Base-by-base conservation (phyloP, 2,329 filamentous ascomycete genomes). In the Neofusicoccum parvum region DNA sequence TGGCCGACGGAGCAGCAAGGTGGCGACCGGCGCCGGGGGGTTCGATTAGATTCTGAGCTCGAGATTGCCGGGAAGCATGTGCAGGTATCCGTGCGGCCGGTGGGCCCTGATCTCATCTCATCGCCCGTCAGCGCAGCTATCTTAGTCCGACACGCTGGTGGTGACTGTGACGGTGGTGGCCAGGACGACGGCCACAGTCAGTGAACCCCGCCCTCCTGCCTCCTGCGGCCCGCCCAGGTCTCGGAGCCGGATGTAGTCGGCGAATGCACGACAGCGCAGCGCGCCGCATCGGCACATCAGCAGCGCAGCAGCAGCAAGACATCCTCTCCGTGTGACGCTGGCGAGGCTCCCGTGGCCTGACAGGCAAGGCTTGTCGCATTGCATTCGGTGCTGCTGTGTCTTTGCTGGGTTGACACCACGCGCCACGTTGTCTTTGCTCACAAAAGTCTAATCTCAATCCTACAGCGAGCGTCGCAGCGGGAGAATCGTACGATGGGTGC, bases 351-450 rank as follows among this genome's bases (percentile, higher is more conserved):
- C 37, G 17, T 37, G 56, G 41, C 43, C 32, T 60, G 56, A 60
- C 56, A 48, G 56, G 27, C 46, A 48, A 60, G 43, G 56, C 41
- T 15, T 34, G 43, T 60, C 43, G 41, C 41, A 60, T 48, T 60
- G 43, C 41, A 60, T 46, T 14, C 39, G 36, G 15, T 59, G 54
- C 39, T 32, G 54, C 54, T 17, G 23, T 59, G 20, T 59, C 41
- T 20, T n/a, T n/a, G 41, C 41, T 34, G 54, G 41, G 23, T 46
- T 59, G 39, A 46, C 54, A 59, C 54, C 23, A 17, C 39, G 23
- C 54, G 54, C 56, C 56, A 60, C 43, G 43, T 60, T 60, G 56
- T 60, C 43, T 48, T 46, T 60, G 43, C 56, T n/a, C 56, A 60
- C 39, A 46, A 37, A 60, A 34, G 54, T 59, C 39, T 32, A 59